Evolutionary conservation across 2,329 filamentous ascomycete genomes (phyloP).

Genomic region (Verticillium alfalfae): DNA sequence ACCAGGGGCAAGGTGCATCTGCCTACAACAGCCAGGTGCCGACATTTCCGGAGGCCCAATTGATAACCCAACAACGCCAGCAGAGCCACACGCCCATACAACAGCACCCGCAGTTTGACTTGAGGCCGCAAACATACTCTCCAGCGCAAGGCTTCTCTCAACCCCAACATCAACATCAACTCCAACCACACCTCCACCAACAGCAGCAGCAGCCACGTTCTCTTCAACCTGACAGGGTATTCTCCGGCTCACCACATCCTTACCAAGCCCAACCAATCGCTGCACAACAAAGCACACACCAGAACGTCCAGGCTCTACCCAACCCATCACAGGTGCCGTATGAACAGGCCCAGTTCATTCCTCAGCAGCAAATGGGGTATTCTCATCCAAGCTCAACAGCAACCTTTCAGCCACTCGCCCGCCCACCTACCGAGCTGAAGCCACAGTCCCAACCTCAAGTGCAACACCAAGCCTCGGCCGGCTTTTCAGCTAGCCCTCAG

Average conservation of each 20-base stretch:
- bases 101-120: slow-evolving; percentile 19
- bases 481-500: not conserved
- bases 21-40: slow-evolving; percentile 23
- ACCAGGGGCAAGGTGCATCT: slow-evolving; percentile 23
- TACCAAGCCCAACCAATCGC: slow-evolving; percentile 2
- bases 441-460: not conserved
- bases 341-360: slow-evolving; percentile 9
- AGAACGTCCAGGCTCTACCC: slow-evolving; percentile 1
- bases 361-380: slow-evolving; percentile 8
- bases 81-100: slow-evolving; percentile 24
- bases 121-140: slow-evolving; percentile 7
- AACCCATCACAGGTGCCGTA: not conserved
- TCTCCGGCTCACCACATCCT: slow-evolving; percentile 10
- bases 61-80: slow-evolving; percentile 25
- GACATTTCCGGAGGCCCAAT: slow-evolving; percentile 25
- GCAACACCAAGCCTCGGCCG: not conserved
- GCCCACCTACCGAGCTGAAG: not conserved
- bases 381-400: not conserved
- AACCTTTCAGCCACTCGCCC: slow-evolving; percentile 6
- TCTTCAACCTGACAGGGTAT: slow-evolving; percentile 8
- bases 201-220: slow-evolving; percentile 12
- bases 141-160: slow-evolving; percentile 20
- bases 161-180: slow-evolving; percentile 17
- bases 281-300: slow-evolving; percentile 3
- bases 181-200: slow-evolving; percentile 12